Evolutionary conservation across 2,329 filamentous ascomycete species (phyloP), one percentile per base, ranked within the genome.

Genomic region (Mycosphaerella sp.): DNA sequence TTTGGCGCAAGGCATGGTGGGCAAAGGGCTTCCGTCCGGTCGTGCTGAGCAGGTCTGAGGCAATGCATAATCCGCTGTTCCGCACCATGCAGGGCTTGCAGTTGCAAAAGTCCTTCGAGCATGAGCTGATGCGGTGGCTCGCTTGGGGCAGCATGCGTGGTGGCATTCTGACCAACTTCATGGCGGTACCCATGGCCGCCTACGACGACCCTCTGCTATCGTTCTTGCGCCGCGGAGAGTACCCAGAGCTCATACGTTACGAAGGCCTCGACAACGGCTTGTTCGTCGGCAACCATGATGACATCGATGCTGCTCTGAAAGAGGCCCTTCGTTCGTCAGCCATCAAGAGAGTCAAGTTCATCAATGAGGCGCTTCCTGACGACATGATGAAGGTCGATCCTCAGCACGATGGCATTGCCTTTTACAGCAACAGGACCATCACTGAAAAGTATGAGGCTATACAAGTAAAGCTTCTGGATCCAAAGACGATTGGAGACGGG

Each of bases 1-100:
- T 87, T 50, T 97, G 93, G 93, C 81, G 91, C 56, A 81, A 89
- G 44, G 91, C 92, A 2, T 97, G 92, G 90, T 97, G 89, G 88
- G 89, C 91, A 0, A 84, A 95, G 65, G 93, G 92, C 9, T 96
- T 97, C 73, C 83, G 79, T 58, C 92, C 93, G 0, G 78, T 93
- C 6, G 86, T 97, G 40, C 73, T 97, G 53, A 85, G 87, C 48
- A 80, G 83, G 12, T 82, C 80, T 1, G 92, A 97, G 68, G 90
- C 91, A 14, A 86, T 85, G 77, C 84, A 83, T 66, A 93, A 95
- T 66, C 87, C 87, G 1, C 73, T 87, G 17, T 95, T 92, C 68
- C 78, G 83, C 60, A 77, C 84, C 50, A 74, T 95, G 50, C 84
- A 90, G 69, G 68, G 71, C 21, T 70, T 82, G 54, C 73, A 81